Conservation (phyloP, 371 early-diverging fungal species). For the Mucor indicus region DNA sequence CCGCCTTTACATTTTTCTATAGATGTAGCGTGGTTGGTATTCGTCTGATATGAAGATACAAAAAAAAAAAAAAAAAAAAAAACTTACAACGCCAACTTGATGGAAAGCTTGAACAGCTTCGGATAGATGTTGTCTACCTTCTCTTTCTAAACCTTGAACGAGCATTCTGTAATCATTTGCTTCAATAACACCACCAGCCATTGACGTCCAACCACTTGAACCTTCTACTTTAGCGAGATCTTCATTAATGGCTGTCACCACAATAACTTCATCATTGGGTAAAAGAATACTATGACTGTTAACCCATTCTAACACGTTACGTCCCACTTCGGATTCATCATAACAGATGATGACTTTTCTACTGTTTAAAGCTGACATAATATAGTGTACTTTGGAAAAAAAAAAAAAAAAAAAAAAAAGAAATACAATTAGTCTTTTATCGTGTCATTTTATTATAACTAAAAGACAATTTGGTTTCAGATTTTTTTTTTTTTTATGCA, state of each 20-base stretch:
- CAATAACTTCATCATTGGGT: conserved; percentile 10
- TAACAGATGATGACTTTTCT: conserved; percentile 16
- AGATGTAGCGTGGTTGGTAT: no score
- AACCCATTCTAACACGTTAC: conserved; percentile 15
- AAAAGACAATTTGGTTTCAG: no score
- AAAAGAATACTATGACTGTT: conserved; percentile 9
- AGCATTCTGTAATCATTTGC: conserved; percentile 1
- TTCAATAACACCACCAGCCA: neutral
- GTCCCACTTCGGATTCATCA: conserved; percentile 12
- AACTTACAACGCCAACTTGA: conserved; percentile 9
- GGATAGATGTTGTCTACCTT: neutral
- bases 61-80: neutral
- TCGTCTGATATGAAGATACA: no score
- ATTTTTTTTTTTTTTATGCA: no score
- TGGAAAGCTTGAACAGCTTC: conserved; percentile 6
- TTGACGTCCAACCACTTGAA: conserved; percentile 1
- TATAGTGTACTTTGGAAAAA: no score
- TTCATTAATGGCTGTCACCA: conserved; percentile 16
- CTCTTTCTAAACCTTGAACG: conserved; percentile 1
- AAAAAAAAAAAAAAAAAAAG: no score
- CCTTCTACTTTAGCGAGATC: conserved; percentile 9
- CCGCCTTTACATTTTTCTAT: conserved; percentile 10
- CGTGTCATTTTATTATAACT: no score
- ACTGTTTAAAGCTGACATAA: no score
- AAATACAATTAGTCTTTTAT: no score